These are phyloP conservation scores for Metschnikowia arizonensis DNA, from an alignment of 805 yeast species.

Conservation along the genomic window DNA sequence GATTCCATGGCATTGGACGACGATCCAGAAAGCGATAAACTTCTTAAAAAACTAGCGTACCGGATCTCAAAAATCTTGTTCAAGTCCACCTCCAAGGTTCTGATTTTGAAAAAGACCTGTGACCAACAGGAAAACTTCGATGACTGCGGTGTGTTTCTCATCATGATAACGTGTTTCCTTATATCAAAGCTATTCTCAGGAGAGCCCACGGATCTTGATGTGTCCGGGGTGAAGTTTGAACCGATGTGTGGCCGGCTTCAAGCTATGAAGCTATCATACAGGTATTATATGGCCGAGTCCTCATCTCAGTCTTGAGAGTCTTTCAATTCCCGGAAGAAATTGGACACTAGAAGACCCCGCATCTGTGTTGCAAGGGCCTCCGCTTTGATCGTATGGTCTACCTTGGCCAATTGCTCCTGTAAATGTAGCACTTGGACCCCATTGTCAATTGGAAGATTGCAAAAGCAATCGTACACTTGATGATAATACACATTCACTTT, in stretches of 20 bases:
- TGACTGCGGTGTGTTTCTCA: conserved; percentile 55
- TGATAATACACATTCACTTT: conserved; percentile 27
- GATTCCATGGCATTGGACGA: conserved; percentile 47
- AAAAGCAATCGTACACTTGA: conserved; percentile 23
- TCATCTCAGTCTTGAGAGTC: not conserved
- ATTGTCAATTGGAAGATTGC: conserved; percentile 16
- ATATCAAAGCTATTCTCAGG: conserved; percentile 25
- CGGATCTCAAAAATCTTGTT: conserved; percentile 23
- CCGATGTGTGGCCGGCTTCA: conserved; percentile 32
- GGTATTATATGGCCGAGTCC: not conserved
- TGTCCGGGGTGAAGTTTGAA: conserved; percentile 40
- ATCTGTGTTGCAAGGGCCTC: conserved; percentile 28
- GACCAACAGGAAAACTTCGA: conserved; percentile 64
- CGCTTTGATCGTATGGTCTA: conserved; percentile 17
- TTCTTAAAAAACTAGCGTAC: conserved; percentile 23
- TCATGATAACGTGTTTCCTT: conserved; percentile 37
- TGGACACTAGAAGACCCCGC: conserved; percentile 13
- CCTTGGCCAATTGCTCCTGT: conserved; percentile 11
- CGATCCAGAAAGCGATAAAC: conserved; percentile 30
- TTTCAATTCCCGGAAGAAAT: not conserved
- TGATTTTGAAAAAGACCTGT: conserved; percentile 32
- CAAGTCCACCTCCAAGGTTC: conserved; percentile 22
- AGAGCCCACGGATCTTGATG: conserved; percentile 32
- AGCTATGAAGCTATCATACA: conserved; percentile 11
- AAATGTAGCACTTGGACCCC: conserved; percentile 15